A percentile compares a stretch with the other conserved stretches of the same genome.
Evolutionary conservation across 2,329 filamentous ascomycete genomes (phyloP).

Genomic region (Xylariaceae sp.): DNA sequence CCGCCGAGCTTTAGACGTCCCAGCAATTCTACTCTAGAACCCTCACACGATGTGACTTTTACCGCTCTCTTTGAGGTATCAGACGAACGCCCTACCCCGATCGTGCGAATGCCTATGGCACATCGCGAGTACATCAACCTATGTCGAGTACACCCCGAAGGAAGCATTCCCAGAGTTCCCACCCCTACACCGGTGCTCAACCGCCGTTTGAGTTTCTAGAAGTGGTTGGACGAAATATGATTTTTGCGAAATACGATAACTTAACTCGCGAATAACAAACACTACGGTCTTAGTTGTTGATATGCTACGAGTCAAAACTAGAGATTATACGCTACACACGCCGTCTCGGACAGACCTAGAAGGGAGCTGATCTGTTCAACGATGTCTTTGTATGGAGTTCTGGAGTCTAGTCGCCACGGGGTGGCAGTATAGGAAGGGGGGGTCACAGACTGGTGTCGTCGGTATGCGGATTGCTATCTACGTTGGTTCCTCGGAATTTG

Average conservation of each 20-base stretch:
- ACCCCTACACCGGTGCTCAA: slow-evolving; percentile 32
- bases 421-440: slow-evolving; percentile 1
- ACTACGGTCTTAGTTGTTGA: too few species aligned
- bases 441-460: neutral
- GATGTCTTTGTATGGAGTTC: slow-evolving; percentile 3
- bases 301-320: neutral
- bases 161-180: slow-evolving; percentile 21
- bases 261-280: neutral
- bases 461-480: slow-evolving; percentile 11
- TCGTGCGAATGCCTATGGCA: neutral
- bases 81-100: neutral
- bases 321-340: neutral
- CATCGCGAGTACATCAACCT: slow-evolving; percentile 15
- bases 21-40: neutral
- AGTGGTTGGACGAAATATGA: neutral
- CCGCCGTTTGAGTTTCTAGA: slow-evolving; percentile 27
- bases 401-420: neutral
- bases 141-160: slow-evolving; percentile 16
- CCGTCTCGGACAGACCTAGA: neutral
- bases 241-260: neutral
- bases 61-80: neutral
- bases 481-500: neutral
- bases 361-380: slow-evolving; percentile 2
- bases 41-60: neutral
- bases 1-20: slow-evolving; percentile 26